phyloP scores from a whole-genome alignment of 1,139 yeast species.

The Taphrina flavorubra region DNA sequence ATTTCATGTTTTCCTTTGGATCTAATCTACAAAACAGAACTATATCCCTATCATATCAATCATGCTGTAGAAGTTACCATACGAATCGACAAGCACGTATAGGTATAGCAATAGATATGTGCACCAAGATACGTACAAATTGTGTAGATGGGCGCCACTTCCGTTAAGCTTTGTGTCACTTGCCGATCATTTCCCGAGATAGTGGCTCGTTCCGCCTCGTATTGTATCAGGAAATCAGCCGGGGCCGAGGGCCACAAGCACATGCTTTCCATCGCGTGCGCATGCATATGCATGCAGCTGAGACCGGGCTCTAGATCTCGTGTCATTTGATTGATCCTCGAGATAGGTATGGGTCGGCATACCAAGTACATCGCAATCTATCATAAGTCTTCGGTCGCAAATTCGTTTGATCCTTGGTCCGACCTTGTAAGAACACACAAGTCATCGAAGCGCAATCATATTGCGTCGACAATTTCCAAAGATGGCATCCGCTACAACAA shows the following conservation, averaged over 20 bases:
- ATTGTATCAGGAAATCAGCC: not conserved
- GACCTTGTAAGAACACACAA: no score
- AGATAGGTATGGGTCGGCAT: no score
- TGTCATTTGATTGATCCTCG: no score
- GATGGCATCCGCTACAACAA: constrained; percentile 41
- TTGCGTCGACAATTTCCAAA: not conserved
- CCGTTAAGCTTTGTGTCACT: not conserved
- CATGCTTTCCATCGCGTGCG: not conserved
- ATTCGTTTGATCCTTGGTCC: no score
- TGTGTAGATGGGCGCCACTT: not conserved
- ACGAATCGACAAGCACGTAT: no score
- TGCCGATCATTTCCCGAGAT: not conserved
- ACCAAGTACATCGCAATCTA: no score
- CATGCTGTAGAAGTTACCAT: no score
- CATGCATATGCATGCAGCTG: not conserved
- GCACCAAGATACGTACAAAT: not conserved
- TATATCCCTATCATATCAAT: no score
- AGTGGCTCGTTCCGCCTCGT: constrained; percentile 3
- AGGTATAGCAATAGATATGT: no score
- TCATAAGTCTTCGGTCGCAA: no score
- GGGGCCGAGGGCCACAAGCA: not conserved
- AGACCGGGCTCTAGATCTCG: no score
- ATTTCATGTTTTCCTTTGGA: not conserved
- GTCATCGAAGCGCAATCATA: not conserved
- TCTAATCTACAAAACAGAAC: not conserved